phyloP scores from a whole-genome alignment of 2,329 filamentous ascomycete genomes.

The Ceratocystis diversiconidia region DNA sequence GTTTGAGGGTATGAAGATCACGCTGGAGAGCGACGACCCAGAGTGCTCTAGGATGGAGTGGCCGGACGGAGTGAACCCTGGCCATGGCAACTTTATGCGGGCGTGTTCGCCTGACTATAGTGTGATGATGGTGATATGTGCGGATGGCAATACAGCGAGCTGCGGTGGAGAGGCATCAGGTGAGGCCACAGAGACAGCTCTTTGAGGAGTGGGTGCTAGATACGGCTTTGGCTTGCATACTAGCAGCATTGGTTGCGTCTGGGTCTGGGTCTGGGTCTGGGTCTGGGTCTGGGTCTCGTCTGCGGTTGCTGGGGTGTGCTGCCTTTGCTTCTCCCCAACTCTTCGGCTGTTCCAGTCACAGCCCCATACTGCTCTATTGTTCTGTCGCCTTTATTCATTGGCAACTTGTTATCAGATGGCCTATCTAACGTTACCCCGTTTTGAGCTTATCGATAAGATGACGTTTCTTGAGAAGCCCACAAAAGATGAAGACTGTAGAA shows the following conservation, averaged over 20 bases:
- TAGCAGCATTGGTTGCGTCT: too few relatives aligned
- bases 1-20: conserved; percentile 26
- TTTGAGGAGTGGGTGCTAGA: background rate
- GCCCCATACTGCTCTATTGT: background rate
- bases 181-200: background rate
- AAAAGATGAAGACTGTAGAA: background rate
- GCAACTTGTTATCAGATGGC: conserved; percentile 11
- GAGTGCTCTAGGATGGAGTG: conserved; percentile 28
- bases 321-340: background rate
- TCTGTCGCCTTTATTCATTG: background rate
- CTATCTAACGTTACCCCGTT: too few relatives aligned
- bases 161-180: background rate
- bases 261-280: too few relatives aligned
- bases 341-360: background rate
- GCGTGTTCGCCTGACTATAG: conserved; percentile 9
- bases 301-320: background rate
- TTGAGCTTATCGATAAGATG: conserved; percentile 12
- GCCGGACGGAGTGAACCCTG: conserved; percentile 25
- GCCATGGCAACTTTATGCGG: conserved; percentile 25
- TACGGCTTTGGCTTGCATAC: too few relatives aligned
- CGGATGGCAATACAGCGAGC: background rate
- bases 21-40: conserved; percentile 22
- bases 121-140: conserved; percentile 9
- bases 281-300: too few relatives aligned
- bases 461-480: background rate